Percentiles rank a stretch among this genome's conserved stretches.
Conservation (phyloP, 805 yeast species). For the Pichia scutulata region DNA sequence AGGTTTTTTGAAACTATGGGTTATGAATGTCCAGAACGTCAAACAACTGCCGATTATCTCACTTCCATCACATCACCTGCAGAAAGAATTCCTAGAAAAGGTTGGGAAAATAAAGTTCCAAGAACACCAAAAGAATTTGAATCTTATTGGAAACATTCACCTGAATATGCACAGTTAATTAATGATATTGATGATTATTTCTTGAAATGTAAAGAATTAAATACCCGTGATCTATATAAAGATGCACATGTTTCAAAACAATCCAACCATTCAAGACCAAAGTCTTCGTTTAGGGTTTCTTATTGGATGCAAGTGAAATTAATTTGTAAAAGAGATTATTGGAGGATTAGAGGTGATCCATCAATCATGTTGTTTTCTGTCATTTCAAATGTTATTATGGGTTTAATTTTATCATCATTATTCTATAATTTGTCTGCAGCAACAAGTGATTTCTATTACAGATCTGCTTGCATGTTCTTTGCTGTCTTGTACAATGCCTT, state of each 20-base stretch:
- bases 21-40: constrained; percentile 38
- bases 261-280: constrained; percentile 36
- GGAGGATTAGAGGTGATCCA: constrained; percentile 45
- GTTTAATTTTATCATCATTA: constrained; percentile 48
- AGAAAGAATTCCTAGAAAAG: constrained; percentile 27
- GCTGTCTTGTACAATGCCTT: constrained; percentile 58
- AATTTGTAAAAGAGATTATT: constrained; percentile 37
- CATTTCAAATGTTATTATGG: constrained; percentile 43
- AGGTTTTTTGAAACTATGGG: constrained; percentile 36
- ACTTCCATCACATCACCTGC: constrained; percentile 30
- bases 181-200: constrained; percentile 29
- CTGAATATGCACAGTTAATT: constrained; percentile 27
- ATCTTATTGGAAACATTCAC: constrained; percentile 32
- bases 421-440: constrained; percentile 40
- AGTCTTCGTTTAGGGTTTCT: constrained; percentile 45
- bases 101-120: constrained; percentile 34
- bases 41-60: constrained; percentile 39
- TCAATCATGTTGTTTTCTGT: constrained; percentile 36
- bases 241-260: constrained; percentile 36
- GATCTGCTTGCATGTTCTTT: constrained; percentile 63
- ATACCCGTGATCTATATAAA: constrained; percentile 8
- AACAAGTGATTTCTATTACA: constrained; percentile 42
- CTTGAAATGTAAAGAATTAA: constrained; percentile 1
- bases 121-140: constrained; percentile 33
- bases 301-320: constrained; percentile 45